These are phyloP conservation scores for Rhynchosporium secalis DNA, from an alignment of 2,329 filamentous ascomycete genomes.

Conservation along the genomic window DNA sequence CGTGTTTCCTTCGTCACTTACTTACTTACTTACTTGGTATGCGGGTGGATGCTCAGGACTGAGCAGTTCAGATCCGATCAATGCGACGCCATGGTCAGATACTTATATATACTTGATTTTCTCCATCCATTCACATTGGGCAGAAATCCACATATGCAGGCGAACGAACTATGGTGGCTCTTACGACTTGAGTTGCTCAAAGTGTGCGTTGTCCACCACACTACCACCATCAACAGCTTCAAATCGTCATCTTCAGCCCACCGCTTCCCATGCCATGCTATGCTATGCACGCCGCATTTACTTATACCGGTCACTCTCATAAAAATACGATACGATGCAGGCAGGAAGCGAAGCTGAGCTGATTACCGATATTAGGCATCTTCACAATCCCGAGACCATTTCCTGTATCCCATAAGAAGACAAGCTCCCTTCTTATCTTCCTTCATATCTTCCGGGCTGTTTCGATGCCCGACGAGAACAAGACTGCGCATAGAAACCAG, in stretches of 20 bases:
- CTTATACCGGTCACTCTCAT: background rate
- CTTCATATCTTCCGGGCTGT: no score
- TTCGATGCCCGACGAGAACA: no score
- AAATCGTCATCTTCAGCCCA: conserved; percentile 15
- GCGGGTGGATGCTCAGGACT: conserved; percentile 7
- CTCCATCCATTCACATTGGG: conserved; percentile 1
- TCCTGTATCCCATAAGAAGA: conserved; percentile 3
- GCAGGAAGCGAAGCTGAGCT: conserved; percentile 6
- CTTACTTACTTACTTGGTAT: background rate
- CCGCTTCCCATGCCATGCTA: background rate
- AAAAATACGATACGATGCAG: background rate
- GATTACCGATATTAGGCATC: no score
- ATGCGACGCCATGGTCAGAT: background rate
- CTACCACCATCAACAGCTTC: background rate
- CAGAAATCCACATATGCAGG: conserved; percentile 3
- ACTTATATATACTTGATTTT: conserved; percentile 15
- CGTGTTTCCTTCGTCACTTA: background rate
- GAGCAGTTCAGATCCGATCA: background rate
- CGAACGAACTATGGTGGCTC: no score
- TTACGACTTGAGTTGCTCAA: background rate
- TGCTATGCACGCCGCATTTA: background rate
- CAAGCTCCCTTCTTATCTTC: background rate
- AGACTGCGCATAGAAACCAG: background rate
- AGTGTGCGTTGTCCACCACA: conserved; percentile 22
- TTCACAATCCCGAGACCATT: background rate